These are phyloP conservation scores for Tilletiopsis washingtonensis DNA, from an alignment of 1,284 basidiomycete species.

Conservation along the genomic window DNA sequence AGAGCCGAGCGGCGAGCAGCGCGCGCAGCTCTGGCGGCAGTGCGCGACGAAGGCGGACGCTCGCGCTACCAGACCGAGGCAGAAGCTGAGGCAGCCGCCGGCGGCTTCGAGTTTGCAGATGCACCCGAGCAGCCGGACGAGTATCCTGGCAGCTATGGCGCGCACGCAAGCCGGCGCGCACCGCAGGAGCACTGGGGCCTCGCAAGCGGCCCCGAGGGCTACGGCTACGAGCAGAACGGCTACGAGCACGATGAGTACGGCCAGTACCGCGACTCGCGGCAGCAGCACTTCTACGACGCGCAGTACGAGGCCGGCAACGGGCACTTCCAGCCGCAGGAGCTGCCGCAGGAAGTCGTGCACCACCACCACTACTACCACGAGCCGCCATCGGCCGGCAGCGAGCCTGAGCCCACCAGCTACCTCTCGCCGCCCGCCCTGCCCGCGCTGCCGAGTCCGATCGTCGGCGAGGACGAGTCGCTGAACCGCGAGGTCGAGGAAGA, in stretches of 20 bases:
- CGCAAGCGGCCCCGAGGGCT: not conserved
- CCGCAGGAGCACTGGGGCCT: slow-evolving; percentile 1
- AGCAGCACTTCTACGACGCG: not conserved
- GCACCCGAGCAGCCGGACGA: not conserved
- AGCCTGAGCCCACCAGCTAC: not conserved
- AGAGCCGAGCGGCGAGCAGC: slow-evolving; percentile 31
- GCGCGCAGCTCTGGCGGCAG: slow-evolving; percentile 23
- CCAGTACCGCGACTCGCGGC: too few species aligned
- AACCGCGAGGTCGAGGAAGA: slow-evolving; percentile 7
- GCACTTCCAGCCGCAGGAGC: not conserved
- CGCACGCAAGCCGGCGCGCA: not conserved
- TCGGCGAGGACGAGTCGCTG: not conserved
- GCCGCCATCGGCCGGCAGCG: too few species aligned
- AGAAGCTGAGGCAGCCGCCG: slow-evolving; percentile 25
- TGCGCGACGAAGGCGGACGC: slow-evolving; percentile 17
- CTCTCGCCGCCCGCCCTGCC: slow-evolving; percentile 1
- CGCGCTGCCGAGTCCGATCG: not conserved
- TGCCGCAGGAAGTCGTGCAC: slow-evolving; percentile 17
- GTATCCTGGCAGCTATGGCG: not conserved
- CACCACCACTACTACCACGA: slow-evolving; percentile 38
- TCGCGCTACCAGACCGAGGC: slow-evolving; percentile 23
- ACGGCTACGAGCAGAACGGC: not conserved
- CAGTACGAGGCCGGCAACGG: not conserved
- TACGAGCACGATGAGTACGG: not conserved
- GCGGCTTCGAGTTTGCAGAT: slow-evolving; percentile 11